Evolutionary conservation across 805 yeast genomes (phyloP), one percentile per base, ranked within the genome.

Genomic region (Candida suzukii): DNA sequence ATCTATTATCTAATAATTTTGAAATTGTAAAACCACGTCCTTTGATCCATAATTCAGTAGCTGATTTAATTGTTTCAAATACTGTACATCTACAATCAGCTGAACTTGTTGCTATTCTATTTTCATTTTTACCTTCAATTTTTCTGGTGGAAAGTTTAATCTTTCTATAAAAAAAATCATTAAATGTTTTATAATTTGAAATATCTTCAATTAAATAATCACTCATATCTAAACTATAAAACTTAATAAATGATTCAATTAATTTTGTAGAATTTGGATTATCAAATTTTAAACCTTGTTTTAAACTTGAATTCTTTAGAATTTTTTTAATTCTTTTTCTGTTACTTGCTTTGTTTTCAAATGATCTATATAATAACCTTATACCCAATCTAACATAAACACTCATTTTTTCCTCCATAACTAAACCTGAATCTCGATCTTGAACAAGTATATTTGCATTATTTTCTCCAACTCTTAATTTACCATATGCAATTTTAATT

Each of bases 401-500:
- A 43, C 90, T 81, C 85, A 93, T 91, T 53, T 88, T 88, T 53
- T 91, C 99, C 57, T 91, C 98, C 54, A 84, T 61, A n/a, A 91
- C 78, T 36, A 86, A 73, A 0, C 99, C 99, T 0, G 96, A 82
- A 16, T 74, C 68, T 46, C 99, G 70, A 58, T 93, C 97, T 59
- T 93, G 98, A 2, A 91, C 97, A 38, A 93, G 67, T 25, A 93
- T 91, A 55, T 91, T 91, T 10, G 97, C 99, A 37, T 95, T 88
- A 56, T 91, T 87, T 20, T 82, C 80, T 2, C 97, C 97, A 29
- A 91, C 63, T 38, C 80, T 78, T 57, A 88, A 83, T 52, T 83
- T 83, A 0, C 99, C 99, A 56, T 87, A 88, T 0, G 93, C 86
- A 37, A 93, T 65, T 54, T 88, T 90, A 38, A 88, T 83, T 42